Conservation (phyloP, 352 stramenopile genomes). For the Plasmopara viticola region DNA sequence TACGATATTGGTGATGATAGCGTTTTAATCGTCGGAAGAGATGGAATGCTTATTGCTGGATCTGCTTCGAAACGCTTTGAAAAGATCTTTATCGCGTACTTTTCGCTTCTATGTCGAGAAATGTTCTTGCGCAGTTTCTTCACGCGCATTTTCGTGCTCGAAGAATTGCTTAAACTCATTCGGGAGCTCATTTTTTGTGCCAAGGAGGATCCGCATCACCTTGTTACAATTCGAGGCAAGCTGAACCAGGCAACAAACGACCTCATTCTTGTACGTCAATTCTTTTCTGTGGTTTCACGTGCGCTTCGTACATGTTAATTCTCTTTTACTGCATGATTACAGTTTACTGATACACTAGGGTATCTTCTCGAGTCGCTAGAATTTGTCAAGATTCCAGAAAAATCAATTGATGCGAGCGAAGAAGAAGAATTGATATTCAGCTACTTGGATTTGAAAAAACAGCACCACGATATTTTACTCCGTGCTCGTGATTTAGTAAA, state of each 20-base stretch:
- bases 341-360: conserved; percentile 91
- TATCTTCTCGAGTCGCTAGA: conserved; percentile 93
- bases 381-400: conserved; percentile 61
- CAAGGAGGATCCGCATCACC: conserved; percentile 81
- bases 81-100: conserved; percentile 90
- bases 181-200: conserved; percentile 85
- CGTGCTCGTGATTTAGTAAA: conserved; percentile 90
- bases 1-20: conserved; percentile 95
- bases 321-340: not conserved
- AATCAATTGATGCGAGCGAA: conserved; percentile 29
- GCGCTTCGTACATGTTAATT: no score
- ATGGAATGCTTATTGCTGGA: conserved; percentile 90
- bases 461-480: conserved; percentile 84
- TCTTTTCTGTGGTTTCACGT: not conserved
- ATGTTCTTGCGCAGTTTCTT: conserved; percentile 97
- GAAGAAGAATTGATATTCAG: conserved; percentile 86
- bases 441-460: conserved; percentile 85
- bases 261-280: conserved; percentile 68
- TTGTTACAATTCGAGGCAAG: conserved; percentile 77
- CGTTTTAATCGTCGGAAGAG: conserved; percentile 90
- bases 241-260: conserved; percentile 89
- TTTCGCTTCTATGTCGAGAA: conserved; percentile 92
- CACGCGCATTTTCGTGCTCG: conserved; percentile 91
- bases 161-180: conserved; percentile 91
- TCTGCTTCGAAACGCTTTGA: conserved; percentile 91